Base-by-base conservation (phyloP, 2,329 filamentous ascomycete genomes). In the Didymella arachidicola region DNA sequence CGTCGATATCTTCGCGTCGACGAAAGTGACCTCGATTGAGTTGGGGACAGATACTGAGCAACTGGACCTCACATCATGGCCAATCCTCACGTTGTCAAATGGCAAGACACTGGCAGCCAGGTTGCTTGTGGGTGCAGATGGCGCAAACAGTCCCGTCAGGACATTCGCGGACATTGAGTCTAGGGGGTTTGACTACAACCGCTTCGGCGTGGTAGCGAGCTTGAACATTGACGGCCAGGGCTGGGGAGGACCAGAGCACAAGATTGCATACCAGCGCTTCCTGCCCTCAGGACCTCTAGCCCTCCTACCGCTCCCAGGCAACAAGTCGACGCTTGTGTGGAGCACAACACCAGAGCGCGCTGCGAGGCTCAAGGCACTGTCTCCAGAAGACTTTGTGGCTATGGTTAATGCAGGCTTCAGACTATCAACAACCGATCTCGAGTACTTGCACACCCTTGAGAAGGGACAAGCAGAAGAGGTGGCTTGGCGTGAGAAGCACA, bases 401-500 rank as follows among this genome's bases (percentile, higher is more conserved):
- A 89, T 94, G 84, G 91, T 99, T 66, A 98, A 99, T 73, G 93
- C 94, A 0, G 95, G 92, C 0, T 97, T 99, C 81, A 87, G 93
- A 12, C 84, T 99, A 18, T 84, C 85, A 58, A 84, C 89, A 16
- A 86, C 90, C 2, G 95, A 99, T 75, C 80, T 99, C 4, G 84
- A 86, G 39, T 98, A 91, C 78, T 87, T 98, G 82, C 89, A 96
- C 77, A 87, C 84, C 0, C 82, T 86, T 39, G 54, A 72, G 1
- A 68, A 71, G 12, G 77, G 81, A 12, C 78, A 81, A n/a, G 83
- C 82, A 29, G 88, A 89, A n/a, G 94, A 98, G 77, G 82, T 95
- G 8, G 79, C 82, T n/a, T 98, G 95, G 95, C 86, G 94, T 46
- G 79, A 89, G 51, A 82, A 90, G 67, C 89, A 95, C 77, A 93